Base-by-base conservation (phyloP, 1,284 basidiomycete species). In the Wolfiporia cocos region DNA sequence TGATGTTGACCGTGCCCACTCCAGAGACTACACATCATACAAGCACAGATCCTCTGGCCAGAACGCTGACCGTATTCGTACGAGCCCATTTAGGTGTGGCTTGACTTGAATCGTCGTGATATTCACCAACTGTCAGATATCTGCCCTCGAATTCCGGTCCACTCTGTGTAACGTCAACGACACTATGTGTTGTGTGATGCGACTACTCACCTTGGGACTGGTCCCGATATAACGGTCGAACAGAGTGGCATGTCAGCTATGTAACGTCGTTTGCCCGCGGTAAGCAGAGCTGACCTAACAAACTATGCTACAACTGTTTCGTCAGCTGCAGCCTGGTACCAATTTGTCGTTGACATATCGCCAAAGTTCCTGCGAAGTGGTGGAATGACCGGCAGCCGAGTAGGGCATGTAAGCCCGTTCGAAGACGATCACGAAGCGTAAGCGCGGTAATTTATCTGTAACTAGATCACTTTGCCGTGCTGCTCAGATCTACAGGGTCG, bases 71-170 rank as follows among this genome's bases (percentile, higher is more conserved):
- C 1, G 66, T 67, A 60, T 62, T 79, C 4, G 69, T 76, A 57
- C 81, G 68, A 20, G 55, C 62, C 88, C 88, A 91, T 43, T 72
- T 67, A 57, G 76, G 86, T 18, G 69, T 73, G 2, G 88, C 90
- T 22, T 85, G 84, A 59, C 90, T 86, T 11, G 86, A 87, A 61
- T 69, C 73, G 21, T 66, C 57, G 5, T 68, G 59, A 19, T 71
- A 63, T 36, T 69, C 71, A 49, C 89, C 83, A 28, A 90, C 72
- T 5, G 71, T 76, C 39, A 90, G 65, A 69, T 85, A 90, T 0
- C 85, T 87, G 22, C 68, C 69, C 55, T 89, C 86, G 9, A 90
- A 69, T 14, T 78, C 74, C 21, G 89, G 71, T 55, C 90, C 86
- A 58, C 91, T 91, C 83, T 87, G 50, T 33, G 2, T n/a, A 24